Evolutionary conservation across 2,329 filamentous ascomycete genomes (phyloP).

Genomic region (Sporothrix protearum): DNA sequence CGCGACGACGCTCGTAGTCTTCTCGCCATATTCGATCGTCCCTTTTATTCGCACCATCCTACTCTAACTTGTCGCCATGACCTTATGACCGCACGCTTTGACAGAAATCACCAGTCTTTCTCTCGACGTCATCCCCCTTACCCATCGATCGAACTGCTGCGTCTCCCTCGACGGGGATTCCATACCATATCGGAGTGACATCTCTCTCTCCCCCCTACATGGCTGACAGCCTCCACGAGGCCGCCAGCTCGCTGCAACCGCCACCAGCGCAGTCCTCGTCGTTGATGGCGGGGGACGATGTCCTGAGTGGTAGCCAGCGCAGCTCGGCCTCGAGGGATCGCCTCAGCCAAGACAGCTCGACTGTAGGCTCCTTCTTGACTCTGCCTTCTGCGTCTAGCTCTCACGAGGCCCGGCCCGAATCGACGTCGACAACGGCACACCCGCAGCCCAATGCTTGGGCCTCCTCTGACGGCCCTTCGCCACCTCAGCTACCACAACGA

Average conservation of each 20-base stretch:
- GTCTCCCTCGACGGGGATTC: neutral
- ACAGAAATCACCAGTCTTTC: neutral
- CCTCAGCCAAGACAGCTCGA: neutral
- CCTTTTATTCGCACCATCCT: neutral
- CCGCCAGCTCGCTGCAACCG: slow-evolving; percentile 10
- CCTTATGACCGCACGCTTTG: neutral
- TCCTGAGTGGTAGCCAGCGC: neutral
- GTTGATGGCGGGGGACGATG: no score
- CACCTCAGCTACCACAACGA: neutral
- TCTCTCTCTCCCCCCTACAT: neutral
- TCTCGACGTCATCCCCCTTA: neutral
- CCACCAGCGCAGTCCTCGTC: neutral
- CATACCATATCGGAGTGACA: neutral
- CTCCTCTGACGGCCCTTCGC: neutral
- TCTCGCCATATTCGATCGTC: neutral
- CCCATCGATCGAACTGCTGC: neutral
- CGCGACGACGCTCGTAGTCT: neutral
- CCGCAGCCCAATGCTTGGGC: neutral
- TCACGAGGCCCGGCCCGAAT: neutral
- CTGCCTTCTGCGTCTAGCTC: neutral
- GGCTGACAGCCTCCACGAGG: slow-evolving; percentile 21
- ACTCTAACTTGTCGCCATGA: neutral
- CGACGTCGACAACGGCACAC: neutral
- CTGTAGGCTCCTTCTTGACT: neutral
- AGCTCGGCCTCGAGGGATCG: slow-evolving; percentile 15